A percentile compares a stretch with the other conserved stretches of the same genome.
Conservation (phyloP, 1,139 yeast species). For the Debaryomyces nepalensis region DNA sequence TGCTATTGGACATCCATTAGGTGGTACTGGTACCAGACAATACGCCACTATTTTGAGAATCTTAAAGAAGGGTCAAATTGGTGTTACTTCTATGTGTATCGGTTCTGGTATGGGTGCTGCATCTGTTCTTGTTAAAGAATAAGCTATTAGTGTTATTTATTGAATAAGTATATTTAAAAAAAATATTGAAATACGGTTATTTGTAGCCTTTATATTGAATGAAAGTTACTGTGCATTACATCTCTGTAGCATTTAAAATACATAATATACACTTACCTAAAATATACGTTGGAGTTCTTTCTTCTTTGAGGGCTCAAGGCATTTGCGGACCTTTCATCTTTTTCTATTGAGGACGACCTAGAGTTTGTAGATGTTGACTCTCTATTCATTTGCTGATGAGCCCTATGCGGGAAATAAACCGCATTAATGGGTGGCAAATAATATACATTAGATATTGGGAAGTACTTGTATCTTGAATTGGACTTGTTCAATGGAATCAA, state of each 20-base stretch:
- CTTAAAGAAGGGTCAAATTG: conserved; percentile 78
- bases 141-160: conserved; percentile 15
- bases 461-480: conserved; percentile 49
- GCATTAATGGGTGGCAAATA: conserved; percentile 64
- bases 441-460: conserved; percentile 59
- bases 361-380: background rate
- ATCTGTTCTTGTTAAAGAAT: conserved; percentile 77
- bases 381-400: conserved; percentile 42
- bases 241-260: conserved; percentile 1
- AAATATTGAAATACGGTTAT: conserved; percentile 4
- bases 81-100: conserved; percentile 94
- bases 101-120: conserved; percentile 99
- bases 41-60: conserved; percentile 85
- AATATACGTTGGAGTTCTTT: conserved; percentile 38
- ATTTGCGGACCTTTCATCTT: conserved; percentile 6
- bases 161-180: background rate
- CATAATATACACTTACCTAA: conserved; percentile 23
- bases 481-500: conserved; percentile 6
- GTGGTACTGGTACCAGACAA: conserved; percentile 96
- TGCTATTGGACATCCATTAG: conserved; percentile 95
- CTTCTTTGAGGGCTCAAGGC: conserved; percentile 18
- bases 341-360: conserved; percentile 1
- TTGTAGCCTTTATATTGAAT: background rate
- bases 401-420: conserved; percentile 64
- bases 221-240: background rate